These are phyloP conservation scores for Metarhizium anisopliae DNA, from an alignment of 2,329 filamentous ascomycete genomes.

Conservation along the genomic window DNA sequence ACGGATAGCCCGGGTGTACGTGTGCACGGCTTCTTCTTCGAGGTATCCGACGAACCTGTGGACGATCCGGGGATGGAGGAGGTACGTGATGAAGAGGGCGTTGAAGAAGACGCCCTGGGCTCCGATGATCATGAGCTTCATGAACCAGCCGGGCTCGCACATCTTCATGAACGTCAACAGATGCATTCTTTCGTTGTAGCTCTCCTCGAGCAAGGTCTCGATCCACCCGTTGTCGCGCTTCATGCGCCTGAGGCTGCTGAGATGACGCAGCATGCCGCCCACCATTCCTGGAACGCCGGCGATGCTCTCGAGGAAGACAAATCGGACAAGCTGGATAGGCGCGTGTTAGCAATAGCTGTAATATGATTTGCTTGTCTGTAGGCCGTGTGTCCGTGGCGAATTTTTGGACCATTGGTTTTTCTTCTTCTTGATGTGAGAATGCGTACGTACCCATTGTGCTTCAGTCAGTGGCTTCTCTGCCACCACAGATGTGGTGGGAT, in stretches of 20 bases:
- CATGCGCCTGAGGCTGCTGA: slow-evolving; percentile 74
- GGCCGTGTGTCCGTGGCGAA: neutral
- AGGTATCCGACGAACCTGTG: slow-evolving; percentile 96
- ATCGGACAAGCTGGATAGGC: slow-evolving; percentile 53
- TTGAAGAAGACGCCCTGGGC: slow-evolving; percentile 98
- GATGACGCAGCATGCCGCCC: slow-evolving; percentile 84
- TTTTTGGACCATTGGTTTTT: neutral
- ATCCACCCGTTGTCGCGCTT: slow-evolving; percentile 97
- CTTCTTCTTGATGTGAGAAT: neutral
- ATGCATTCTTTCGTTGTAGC: slow-evolving; percentile 91
- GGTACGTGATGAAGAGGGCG: slow-evolving; percentile 78
- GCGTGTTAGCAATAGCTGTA: slow-evolving; percentile 4
- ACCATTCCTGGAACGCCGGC: slow-evolving; percentile 97
- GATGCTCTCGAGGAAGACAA: slow-evolving; percentile 90
- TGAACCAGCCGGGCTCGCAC: slow-evolving; percentile 66
- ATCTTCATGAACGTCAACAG: slow-evolving; percentile 89
- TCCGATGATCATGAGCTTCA: slow-evolving; percentile 83
- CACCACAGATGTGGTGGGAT: slow-evolving; percentile 45
- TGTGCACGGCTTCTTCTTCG: slow-evolving; percentile 94
- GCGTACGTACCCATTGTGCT: slow-evolving; percentile 60
- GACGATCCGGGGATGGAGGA: slow-evolving; percentile 76
- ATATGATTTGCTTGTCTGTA: neutral
- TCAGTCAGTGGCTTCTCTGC: slow-evolving; percentile 62
- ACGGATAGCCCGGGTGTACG: slow-evolving; percentile 80
- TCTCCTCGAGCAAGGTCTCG: slow-evolving; percentile 81